A percentile compares a stretch with the other conserved stretches of the same genome.
phyloP scores from a whole-genome alignment of 148 eudicot genomes.

The Euryodendron excelsum region DNA sequence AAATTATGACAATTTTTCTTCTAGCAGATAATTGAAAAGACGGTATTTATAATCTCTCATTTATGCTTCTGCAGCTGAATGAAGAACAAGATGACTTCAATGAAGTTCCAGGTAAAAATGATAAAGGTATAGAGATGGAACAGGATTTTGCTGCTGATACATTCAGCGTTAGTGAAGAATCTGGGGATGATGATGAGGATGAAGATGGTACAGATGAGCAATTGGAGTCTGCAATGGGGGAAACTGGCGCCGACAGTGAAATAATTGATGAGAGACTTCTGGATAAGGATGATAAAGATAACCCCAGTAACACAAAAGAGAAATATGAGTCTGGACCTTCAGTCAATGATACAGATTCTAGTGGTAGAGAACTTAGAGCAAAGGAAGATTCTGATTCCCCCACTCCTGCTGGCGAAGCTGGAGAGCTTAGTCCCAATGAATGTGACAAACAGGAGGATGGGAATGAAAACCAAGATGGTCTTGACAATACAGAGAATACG shows the following conservation, averaged over 20 bases:
- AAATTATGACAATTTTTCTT: neutral
- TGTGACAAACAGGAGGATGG: slow-evolving; percentile 39
- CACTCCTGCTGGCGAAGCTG: slow-evolving; percentile 37
- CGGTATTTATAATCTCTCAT: neutral
- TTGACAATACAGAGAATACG: slow-evolving; percentile 34
- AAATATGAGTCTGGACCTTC: slow-evolving; percentile 74
- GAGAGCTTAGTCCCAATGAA: slow-evolving; percentile 44
- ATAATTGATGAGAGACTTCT: slow-evolving; percentile 66
- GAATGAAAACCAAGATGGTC: slow-evolving; percentile 39
- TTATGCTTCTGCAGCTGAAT: slow-evolving; percentile 40
- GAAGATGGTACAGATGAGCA: slow-evolving; percentile 52
- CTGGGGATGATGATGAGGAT: slow-evolving; percentile 54
- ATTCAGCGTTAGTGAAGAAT: slow-evolving; percentile 77
- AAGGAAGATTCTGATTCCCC: slow-evolving; percentile 68
- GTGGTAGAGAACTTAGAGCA: slow-evolving; percentile 74
- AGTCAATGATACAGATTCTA: slow-evolving; percentile 52
- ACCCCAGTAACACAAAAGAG: slow-evolving; percentile 50
- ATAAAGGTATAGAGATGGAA: slow-evolving; percentile 83
- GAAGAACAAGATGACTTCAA: slow-evolving; percentile 52
- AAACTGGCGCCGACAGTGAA: slow-evolving; percentile 60
- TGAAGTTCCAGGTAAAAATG: slow-evolving; percentile 60
- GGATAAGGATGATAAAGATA: slow-evolving; percentile 67
- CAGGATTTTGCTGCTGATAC: slow-evolving; percentile 65
- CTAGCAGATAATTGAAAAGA: neutral
- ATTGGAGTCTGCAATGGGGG: slow-evolving; percentile 74